Percentiles rank a stretch among this genome's conserved stretches.
Evolutionary conservation across 2,329 filamentous ascomycete species (phyloP).

Genomic region (Penicillium sp.): DNA sequence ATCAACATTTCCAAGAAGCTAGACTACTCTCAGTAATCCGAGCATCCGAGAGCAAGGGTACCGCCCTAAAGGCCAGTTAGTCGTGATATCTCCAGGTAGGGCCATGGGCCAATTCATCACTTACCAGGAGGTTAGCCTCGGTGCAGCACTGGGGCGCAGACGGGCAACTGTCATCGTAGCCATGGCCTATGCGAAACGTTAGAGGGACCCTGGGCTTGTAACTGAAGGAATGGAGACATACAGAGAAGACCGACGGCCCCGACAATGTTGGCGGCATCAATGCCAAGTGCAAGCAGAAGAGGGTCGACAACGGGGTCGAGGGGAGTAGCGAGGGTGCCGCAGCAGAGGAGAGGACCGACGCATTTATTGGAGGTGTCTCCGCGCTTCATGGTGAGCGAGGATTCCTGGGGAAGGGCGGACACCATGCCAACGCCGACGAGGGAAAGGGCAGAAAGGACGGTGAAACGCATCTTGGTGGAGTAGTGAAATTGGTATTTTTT

Average conservation of each 20-base stretch:
- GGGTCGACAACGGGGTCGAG: conserved; percentile 28
- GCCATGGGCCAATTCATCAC: neutral
- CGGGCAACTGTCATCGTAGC: conserved; percentile 22
- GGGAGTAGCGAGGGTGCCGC: conserved; percentile 28
- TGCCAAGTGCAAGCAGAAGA: conserved; percentile 22
- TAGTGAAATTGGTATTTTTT: neutral
- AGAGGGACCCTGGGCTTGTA: neutral
- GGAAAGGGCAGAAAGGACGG: conserved; percentile 30
- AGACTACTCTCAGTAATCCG: conserved; percentile 10
- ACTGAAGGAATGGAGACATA: conserved; percentile 8
- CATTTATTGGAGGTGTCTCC: conserved; percentile 15
- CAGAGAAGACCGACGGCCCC: conserved; percentile 31
- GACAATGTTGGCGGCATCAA: conserved; percentile 25
- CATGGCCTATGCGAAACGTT: conserved; percentile 21
- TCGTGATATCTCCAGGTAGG: neutral
- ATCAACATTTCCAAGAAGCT: neutral
- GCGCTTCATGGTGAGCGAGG: conserved; percentile 14
- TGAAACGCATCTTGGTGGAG: conserved; percentile 28
- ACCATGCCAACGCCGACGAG: conserved; percentile 29
- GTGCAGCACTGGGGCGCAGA: conserved; percentile 30
- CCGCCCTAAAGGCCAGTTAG: conserved; percentile 22
- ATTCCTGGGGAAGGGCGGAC: conserved; percentile 24
- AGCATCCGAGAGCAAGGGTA: conserved; percentile 26
- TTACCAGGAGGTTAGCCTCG: conserved; percentile 30
- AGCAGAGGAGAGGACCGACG: conserved; percentile 27